Conservation (phyloP, 106 monocot genomes). For the Xerophyta viscosa region DNA sequence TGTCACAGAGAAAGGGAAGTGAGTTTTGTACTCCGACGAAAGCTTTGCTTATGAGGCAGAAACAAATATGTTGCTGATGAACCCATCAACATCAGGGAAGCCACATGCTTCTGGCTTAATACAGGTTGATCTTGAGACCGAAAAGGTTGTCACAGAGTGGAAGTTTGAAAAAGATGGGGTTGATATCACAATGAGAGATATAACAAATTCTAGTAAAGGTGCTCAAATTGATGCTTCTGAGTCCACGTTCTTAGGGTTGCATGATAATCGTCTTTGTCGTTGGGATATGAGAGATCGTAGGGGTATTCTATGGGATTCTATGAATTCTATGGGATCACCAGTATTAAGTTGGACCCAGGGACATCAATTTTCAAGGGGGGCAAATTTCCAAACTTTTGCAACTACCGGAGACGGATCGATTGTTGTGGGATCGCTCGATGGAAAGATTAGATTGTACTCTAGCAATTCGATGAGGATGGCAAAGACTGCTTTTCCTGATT, state of each 20-base stretch:
- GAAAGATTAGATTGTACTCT: conserved; percentile 81
- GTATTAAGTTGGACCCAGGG: conserved; percentile 91
- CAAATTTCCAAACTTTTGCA: conserved; percentile 86
- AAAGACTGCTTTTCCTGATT: conserved; percentile 88
- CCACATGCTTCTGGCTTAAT: conserved; percentile 60
- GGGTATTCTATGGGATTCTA: conserved; percentile 67
- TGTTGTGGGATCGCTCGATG: conserved; percentile 84
- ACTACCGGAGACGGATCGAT: conserved; percentile 84
- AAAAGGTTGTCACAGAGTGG: conserved; percentile 75
- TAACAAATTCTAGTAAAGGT: conserved; percentile 79
- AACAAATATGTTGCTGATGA: conserved; percentile 89
- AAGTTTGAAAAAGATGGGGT: conserved; percentile 88
- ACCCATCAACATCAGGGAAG: conserved; percentile 40
- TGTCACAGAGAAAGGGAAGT: conserved; percentile 15
- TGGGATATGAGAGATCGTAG: conserved; percentile 86
- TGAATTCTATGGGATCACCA: conserved; percentile 32
- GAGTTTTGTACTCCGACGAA: conserved; percentile 56
- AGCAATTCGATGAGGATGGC: conserved; percentile 94
- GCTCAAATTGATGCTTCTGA: conserved; percentile 74
- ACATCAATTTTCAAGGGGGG: conserved; percentile 82
- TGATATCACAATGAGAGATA: conserved; percentile 74
- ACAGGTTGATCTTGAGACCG: conserved; percentile 84
- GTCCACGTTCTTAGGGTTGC: conserved; percentile 78
- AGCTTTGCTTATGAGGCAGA: conserved; percentile 80
- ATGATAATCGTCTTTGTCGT: conserved; percentile 73